These are phyloP conservation scores for Cardamine occulta DNA, from an alignment of 345 rosid genomes.

Conservation along the genomic window DNA sequence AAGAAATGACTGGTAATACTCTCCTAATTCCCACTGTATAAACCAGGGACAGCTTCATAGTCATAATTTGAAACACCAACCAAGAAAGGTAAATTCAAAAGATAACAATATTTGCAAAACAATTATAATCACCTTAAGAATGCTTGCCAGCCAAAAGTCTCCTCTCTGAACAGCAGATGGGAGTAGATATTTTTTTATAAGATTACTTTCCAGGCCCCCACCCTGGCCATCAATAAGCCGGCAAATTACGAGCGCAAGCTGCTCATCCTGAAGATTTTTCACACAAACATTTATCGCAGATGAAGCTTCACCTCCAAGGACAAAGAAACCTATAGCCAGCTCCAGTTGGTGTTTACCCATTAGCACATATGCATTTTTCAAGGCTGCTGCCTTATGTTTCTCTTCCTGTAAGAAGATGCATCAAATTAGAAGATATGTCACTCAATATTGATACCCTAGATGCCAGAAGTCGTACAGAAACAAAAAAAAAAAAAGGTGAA, in stretches of 20 bases:
- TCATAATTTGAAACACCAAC: constrained; percentile 22
- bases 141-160: constrained; percentile 85
- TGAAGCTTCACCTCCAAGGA: constrained; percentile 91
- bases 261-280: constrained; percentile 88
- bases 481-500: background rate
- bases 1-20: constrained; percentile 65
- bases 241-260: constrained; percentile 88
- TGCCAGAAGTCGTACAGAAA: constrained; percentile 1
- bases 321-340: constrained; percentile 87
- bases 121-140: constrained; percentile 67
- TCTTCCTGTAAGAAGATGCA: constrained; percentile 64
- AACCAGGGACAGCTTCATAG: constrained; percentile 38
- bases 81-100: constrained; percentile 11
- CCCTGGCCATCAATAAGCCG: constrained; percentile 81
- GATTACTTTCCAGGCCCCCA: constrained; percentile 69
- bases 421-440: constrained; percentile 34
- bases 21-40: constrained; percentile 90
- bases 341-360: constrained; percentile 93
- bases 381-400: constrained; percentile 87
- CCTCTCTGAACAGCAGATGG: constrained; percentile 76
- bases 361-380: constrained; percentile 94
- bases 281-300: constrained; percentile 85
- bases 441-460: constrained; percentile 18
- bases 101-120: constrained; percentile 30
- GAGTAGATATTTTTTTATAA: constrained; percentile 68